Evolutionary conservation across 345 rosid genomes (phyloP), one percentile per base, ranked within the genome.

Genomic region (Hypericum androsaemum): DNA sequence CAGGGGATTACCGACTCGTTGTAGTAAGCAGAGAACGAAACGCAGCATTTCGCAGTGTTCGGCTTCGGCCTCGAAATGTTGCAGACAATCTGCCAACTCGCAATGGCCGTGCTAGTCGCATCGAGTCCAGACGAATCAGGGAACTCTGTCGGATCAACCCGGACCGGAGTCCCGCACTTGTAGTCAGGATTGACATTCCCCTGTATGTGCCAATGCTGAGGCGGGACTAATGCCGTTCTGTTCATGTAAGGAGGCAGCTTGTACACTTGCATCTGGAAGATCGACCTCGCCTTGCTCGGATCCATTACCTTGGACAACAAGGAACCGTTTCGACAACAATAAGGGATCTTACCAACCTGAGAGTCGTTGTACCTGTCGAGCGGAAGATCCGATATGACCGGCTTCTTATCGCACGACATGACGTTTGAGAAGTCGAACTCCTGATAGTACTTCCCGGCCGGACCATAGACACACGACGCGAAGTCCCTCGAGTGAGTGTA

Each of bases 21-120:
- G 73, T 85, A 94, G 56, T 72, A 94, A 10, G 99, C 95, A 7
- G 97, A 83, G 78, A 85, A 88, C 0, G 99, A 85, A n/a, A 88
- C 99, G 39, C 99, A 94, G 56, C 95, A 94, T 47, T 69, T 67
- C 1, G 95, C 42, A 16, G 74, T 67, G 35, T 70, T 72, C 3
- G 58, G 56, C 71, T 83, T 83, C 0, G 94, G 90, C 49, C 68
- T 74, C 0, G 94, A 72, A 16, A 94, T 83, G 72, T 88, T 88
- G 74, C 99, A 88, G 2, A 75, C 75, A 1, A 94, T 62, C 60
- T 88, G 95, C 84, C 87, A 94, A 54, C 76, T 88, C 5, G 95
- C 79, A 0, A 83, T 47, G 0, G 97, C 94, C 1, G 42, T 60
- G 1, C 64, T 10, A 6, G 60, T 57, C 5, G 87, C 74, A 17